A percentile compares a stretch with the other conserved stretches of the same genome.
phyloP scores from a whole-genome alignment of 495 filamentous ascomycete species.

The Acidiella bohemica region DNA sequence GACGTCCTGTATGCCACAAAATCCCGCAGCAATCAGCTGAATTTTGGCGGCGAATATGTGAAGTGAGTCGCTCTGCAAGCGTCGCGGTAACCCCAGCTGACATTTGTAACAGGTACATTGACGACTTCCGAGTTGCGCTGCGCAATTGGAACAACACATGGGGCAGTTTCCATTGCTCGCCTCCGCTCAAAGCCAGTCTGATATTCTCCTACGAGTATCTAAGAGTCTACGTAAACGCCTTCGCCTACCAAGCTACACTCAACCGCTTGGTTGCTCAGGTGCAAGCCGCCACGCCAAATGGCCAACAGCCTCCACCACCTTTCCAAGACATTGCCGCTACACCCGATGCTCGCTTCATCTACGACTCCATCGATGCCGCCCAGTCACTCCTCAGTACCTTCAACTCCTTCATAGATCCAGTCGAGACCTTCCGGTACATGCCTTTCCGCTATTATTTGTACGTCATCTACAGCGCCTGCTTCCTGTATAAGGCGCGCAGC shows the following conservation, averaged over 20 bases:
- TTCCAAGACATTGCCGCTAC: slow-evolving; percentile 42
- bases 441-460: slow-evolving; percentile 46
- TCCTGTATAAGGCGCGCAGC: slow-evolving; percentile 18
- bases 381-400: slow-evolving; percentile 45
- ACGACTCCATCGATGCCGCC: slow-evolving; percentile 49
- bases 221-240: slow-evolving; percentile 18
- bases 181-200: slow-evolving; percentile 15
- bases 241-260: slow-evolving; percentile 19
- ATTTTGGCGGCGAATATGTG: slow-evolving; percentile 18
- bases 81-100: neutral
- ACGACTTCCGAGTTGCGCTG: slow-evolving; percentile 18
- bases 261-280: slow-evolving; percentile 14
- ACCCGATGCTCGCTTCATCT: slow-evolving; percentile 50
- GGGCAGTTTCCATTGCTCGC: slow-evolving; percentile 25
- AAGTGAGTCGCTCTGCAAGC: neutral
- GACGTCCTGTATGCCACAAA: slow-evolving; percentile 19
- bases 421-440: slow-evolving; percentile 45
- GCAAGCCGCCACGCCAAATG: slow-evolving; percentile 16
- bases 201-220: slow-evolving; percentile 20
- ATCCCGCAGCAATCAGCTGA: slow-evolving; percentile 13
- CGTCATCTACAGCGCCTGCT: slow-evolving; percentile 27
- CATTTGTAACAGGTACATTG: slow-evolving; percentile 11
- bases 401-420: slow-evolving; percentile 41
- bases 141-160: slow-evolving; percentile 16
- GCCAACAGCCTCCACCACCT: slow-evolving; percentile 28